A percentile compares a stretch with the other conserved stretches of the same genome.
Conservation (phyloP, 495 filamentous ascomycete species). For the Cladorrhinum samala region DNA sequence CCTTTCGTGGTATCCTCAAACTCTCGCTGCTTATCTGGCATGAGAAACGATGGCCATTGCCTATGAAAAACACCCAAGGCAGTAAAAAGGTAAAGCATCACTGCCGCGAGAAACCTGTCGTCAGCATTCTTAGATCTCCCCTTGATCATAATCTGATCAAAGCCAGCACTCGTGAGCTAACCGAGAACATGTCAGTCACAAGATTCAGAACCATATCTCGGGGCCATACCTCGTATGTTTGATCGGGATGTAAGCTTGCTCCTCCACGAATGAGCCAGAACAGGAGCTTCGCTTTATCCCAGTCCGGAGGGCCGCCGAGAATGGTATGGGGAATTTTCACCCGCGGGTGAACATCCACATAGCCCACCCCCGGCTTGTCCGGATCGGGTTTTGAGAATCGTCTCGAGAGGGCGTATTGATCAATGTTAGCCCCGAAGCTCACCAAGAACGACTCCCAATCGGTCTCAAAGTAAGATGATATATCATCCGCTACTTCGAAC, state of each 20-base stretch:
- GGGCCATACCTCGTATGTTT: too few species aligned
- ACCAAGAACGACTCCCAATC: constrained; percentile 13
- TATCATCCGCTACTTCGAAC: not conserved
- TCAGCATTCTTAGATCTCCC: not conserved
- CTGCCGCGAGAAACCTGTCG: not conserved
- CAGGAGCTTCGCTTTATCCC: constrained; percentile 19
- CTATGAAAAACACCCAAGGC: not conserved
- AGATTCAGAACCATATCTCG: too few species aligned
- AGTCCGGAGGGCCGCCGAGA: constrained; percentile 21
- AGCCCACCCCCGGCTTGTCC: too few species aligned
- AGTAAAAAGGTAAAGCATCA: not conserved
- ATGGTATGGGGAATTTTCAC: constrained; percentile 30
- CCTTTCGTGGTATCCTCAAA: too few species aligned
- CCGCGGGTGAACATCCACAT: constrained; percentile 24
- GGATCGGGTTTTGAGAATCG: too few species aligned
- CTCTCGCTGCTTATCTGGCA: not conserved
- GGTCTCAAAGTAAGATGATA: constrained; percentile 4
- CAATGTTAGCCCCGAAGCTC: not conserved
- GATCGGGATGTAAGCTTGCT: not conserved
- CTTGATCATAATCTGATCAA: not conserved
- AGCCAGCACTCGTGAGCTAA: not conserved
- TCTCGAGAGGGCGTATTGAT: too few species aligned
- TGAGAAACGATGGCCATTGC: not conserved
- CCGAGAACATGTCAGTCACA: too few species aligned
- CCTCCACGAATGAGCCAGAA: constrained; percentile 31